Percentiles rank a stretch among this genome's conserved stretches.
phyloP scores from a whole-genome alignment of 2,329 filamentous ascomycete species.

The Hymenoscyphus scutula region DNA sequence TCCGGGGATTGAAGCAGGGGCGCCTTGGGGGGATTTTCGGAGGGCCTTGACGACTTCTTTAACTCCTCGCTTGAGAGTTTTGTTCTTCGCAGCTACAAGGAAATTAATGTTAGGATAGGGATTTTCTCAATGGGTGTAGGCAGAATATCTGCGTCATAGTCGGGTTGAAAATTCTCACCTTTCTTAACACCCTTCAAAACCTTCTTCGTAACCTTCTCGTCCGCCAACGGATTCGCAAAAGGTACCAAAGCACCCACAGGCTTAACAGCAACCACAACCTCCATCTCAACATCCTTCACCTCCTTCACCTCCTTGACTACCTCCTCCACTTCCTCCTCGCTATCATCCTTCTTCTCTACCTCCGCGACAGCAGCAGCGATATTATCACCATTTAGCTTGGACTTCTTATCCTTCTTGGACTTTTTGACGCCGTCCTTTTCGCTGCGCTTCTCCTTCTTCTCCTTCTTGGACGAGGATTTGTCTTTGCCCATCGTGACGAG shows the following conservation, averaged over 20 bases:
- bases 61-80: constrained; percentile 93
- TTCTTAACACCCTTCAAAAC: constrained; percentile 65
- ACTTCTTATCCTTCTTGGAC: constrained; percentile 41
- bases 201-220: constrained; percentile 71
- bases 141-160: neutral
- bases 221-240: constrained; percentile 77
- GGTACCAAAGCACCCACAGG: constrained; percentile 67
- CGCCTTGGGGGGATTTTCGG: constrained; percentile 78
- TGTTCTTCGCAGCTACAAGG: constrained; percentile 80
- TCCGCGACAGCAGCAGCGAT: constrained; percentile 62
- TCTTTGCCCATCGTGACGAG: constrained; percentile 34
- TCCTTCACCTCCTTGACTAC: constrained; percentile 40
- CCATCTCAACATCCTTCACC: constrained; percentile 16
- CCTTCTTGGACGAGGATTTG: constrained; percentile 44
- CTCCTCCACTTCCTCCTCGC: constrained; percentile 40
- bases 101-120: neutral
- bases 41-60: constrained; percentile 99
- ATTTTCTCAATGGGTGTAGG: too few species aligned
- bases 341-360: constrained; percentile 58
- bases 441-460: constrained; percentile 68
- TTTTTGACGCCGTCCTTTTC: constrained; percentile 46
- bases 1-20: constrained; percentile 55
- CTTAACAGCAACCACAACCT: constrained; percentile 29
- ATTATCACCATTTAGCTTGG: constrained; percentile 45
- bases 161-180: constrained; percentile 38